Evolutionary conservation across 2,329 filamentous ascomycete genomes (phyloP).

Genomic region (Blastomyces gilchristii): DNA sequence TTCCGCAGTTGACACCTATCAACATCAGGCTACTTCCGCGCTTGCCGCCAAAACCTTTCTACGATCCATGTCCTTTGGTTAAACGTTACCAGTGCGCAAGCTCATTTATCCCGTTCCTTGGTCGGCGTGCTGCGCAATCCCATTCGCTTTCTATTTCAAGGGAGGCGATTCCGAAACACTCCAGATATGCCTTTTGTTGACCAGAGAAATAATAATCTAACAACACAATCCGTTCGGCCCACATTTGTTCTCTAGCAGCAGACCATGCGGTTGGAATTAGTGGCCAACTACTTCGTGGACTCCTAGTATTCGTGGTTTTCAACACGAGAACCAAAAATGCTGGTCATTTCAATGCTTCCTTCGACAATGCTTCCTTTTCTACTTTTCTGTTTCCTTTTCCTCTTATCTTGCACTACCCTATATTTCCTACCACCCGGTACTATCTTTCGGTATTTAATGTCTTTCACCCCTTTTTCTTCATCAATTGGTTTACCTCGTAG

Average conservation of each 20-base stretch:
- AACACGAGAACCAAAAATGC: not conserved
- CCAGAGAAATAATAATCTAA: not conserved
- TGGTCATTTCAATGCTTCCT: no score
- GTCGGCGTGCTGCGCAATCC: constrained; percentile 71
- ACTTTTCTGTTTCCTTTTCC: not conserved
- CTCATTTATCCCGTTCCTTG: constrained; percentile 61
- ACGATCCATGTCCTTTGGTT: constrained; percentile 49
- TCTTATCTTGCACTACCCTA: not conserved
- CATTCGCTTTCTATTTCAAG: constrained; percentile 70
- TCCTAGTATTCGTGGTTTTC: not conserved
- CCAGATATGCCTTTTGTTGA: constrained; percentile 64
- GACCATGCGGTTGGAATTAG: not conserved
- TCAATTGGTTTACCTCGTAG: not conserved
- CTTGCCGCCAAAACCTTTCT: constrained; percentile 74
- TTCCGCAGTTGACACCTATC: constrained; percentile 50
- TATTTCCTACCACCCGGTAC: not conserved
- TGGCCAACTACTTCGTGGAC: not conserved
- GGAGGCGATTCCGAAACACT: constrained; percentile 59
- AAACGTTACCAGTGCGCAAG: constrained; percentile 63
- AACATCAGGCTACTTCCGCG: constrained; percentile 67
- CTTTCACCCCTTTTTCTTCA: not conserved
- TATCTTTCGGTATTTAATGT: not conserved
- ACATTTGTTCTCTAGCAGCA: not conserved
- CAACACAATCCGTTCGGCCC: not conserved
- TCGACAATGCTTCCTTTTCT: not conserved